phyloP scores from a whole-genome alignment of 345 rosid genomes.

The Eucalyptus microcorys region DNA sequence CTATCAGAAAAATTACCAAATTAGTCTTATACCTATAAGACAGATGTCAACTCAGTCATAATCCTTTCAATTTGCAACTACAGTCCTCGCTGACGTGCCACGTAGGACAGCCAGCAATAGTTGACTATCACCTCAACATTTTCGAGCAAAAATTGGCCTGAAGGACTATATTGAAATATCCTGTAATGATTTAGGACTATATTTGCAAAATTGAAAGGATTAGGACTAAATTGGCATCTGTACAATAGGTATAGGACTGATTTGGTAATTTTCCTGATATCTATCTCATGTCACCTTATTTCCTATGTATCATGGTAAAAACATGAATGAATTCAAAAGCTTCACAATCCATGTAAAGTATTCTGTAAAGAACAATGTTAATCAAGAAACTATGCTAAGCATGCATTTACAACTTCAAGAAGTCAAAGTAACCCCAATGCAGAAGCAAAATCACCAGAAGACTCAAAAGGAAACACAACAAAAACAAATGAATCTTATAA shows the following conservation, averaged over 20 bases:
- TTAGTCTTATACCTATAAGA: background rate
- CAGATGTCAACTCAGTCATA: background rate
- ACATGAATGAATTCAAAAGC: background rate
- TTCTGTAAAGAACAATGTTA: background rate
- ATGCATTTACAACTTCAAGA: background rate
- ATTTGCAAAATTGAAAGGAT: background rate
- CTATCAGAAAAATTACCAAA: background rate
- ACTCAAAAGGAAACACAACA: background rate
- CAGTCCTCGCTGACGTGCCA: background rate
- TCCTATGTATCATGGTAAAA: background rate
- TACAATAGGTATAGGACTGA: background rate
- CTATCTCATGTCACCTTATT: background rate
- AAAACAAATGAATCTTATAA: background rate
- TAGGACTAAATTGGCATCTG: background rate
- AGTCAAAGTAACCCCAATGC: background rate
- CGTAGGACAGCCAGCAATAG: rapidly evolving
- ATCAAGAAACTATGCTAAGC: background rate
- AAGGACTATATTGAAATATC: background rate
- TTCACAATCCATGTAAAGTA: background rate
- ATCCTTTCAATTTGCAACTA: background rate
- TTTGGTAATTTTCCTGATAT: background rate
- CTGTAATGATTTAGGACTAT: background rate
- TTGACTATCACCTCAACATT: background rate
- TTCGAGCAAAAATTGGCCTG: background rate
- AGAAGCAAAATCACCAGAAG: background rate